Base-by-base conservation (phyloP, 1,139 yeast species). In the Kluyveromyces marxianus region DNA sequence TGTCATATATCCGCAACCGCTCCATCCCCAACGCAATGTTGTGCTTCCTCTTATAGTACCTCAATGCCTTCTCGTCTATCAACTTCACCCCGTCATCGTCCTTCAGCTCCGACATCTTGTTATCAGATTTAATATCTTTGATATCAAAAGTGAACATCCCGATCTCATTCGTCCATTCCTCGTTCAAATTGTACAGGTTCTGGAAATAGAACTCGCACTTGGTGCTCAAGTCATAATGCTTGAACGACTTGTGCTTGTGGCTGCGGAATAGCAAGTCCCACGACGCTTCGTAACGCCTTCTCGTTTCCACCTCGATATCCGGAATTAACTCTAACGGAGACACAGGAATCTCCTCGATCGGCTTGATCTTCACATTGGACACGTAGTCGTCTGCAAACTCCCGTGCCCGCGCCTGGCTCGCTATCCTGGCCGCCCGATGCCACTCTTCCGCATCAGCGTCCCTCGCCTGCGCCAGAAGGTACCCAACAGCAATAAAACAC, bases 301-400 rank as follows among this genome's bases (percentile, higher is more conserved):
- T 28, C 25, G 44, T 43, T 10, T 36, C 38, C 3, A n/a, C 21
- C 37, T 53, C 48, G 42, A 47, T 48, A 7, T 34, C 41, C 5
- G 53, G 50, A n/a, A 53, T 44, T n/a, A 49, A 35, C 30, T 53
- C 55, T 4, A 53, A 35, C 21, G 55, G 56, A 29, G 56, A 48
- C 3, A 48, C 43, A 21, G 43, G 41, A 7, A n/a, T 35, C 26
- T 45, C 44, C 4, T 41, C 37, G n/a, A 47, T 26, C 25, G 43
- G 45, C 27, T 28, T 39, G 29, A 43, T 31, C 7, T 28, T 14
- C 24, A 42, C 41, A 32, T 37, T 24, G 4, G 37, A 44, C 37
- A 41, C n/a, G n/a, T n/a, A n/a, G n/a, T n/a, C n/a, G n/a, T n/a
- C n/a, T n/a, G n/a, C n/a, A n/a, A n/a, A n/a, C n/a, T n/a, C n/a